These are phyloP conservation scores for Chamaenerion angustifolium DNA, from an alignment of 345 rosid species.

Conservation along the genomic window DNA sequence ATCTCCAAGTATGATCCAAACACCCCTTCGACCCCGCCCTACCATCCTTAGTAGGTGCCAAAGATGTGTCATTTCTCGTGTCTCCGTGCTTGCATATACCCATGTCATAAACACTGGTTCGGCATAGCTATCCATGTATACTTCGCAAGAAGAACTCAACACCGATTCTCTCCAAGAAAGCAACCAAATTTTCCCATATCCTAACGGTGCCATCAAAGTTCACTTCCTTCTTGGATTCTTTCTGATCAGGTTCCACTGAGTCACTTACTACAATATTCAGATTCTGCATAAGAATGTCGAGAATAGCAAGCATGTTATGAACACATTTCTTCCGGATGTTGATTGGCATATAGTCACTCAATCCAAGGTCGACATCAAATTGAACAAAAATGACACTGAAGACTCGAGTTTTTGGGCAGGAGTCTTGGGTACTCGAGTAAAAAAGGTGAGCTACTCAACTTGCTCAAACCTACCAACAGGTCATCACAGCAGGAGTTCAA, in stretches of 20 bases:
- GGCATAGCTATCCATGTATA: too few relatives aligned
- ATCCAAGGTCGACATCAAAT: constrained; percentile 91
- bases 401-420: constrained; percentile 95
- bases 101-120: too few relatives aligned
- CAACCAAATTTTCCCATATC: constrained; percentile 87
- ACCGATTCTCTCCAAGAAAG: constrained; percentile 79
- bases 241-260: constrained; percentile 65
- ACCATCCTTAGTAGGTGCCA: too few relatives aligned
- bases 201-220: constrained; percentile 52
- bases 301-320: constrained; percentile 59
- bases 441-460: constrained; percentile 86
- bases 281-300: constrained; percentile 71
- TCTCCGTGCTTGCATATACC: too few relatives aligned
- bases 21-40: too few relatives aligned
- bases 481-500: too few relatives aligned
- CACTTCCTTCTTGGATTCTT: constrained; percentile 68
- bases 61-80: too few relatives aligned
- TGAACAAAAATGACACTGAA: constrained; percentile 86
- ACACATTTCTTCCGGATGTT: constrained; percentile 86
- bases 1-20: too few relatives aligned
- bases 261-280: constrained; percentile 68
- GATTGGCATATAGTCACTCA: constrained; percentile 95
- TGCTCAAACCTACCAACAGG: constrained; percentile 82
- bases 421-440: constrained; percentile 90
- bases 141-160: constrained; percentile 77